Percentiles rank a stretch among this genome's conserved stretches.
These are phyloP conservation scores for Chaetomium olivaceum DNA, from an alignment of 2,329 filamentous ascomycete genomes.

Conservation along the genomic window DNA sequence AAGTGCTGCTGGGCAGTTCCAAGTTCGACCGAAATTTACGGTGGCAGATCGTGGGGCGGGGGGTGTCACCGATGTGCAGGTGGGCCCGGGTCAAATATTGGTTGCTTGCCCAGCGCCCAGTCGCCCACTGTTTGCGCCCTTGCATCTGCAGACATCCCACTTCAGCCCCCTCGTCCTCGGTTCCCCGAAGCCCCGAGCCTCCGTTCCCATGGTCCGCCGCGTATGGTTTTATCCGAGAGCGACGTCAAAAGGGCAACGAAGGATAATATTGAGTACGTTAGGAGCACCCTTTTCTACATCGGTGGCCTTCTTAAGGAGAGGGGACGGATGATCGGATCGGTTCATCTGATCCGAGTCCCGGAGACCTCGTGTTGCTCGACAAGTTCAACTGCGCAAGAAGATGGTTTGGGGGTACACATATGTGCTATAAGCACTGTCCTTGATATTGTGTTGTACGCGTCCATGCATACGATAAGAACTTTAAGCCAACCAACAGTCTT, in stretches of 20 bases:
- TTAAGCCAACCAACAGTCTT: not conserved
- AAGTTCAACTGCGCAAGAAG: not conserved
- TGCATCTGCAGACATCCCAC: not conserved
- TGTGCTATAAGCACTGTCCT: not conserved
- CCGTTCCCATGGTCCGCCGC: not conserved
- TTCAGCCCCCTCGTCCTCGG: not conserved
- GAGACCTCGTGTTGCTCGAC: not conserved
- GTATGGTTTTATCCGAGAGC: slow-evolving; percentile 5
- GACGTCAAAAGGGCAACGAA: slow-evolving; percentile 1
- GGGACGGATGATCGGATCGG: not conserved
- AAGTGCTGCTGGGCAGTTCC: slow-evolving; percentile 11
- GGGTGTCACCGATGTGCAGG: slow-evolving; percentile 22
- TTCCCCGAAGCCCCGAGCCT: not conserved
- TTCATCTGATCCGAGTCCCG: not conserved
- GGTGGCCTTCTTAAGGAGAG: not conserved
- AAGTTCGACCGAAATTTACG: slow-evolving; percentile 21
- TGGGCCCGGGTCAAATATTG: slow-evolving; percentile 9
- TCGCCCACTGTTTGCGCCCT: not conserved
- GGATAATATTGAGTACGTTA: not conserved
- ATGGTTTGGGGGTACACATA: not conserved
- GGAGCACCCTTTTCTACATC: not conserved
- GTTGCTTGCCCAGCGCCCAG: not conserved
- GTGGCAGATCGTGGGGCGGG: not conserved
- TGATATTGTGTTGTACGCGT: not conserved
- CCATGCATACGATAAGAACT: not conserved